These are phyloP conservation scores for Boletus rubropictus DNA, from an alignment of 768 basidiomycete genomes.

Conservation along the genomic window DNA sequence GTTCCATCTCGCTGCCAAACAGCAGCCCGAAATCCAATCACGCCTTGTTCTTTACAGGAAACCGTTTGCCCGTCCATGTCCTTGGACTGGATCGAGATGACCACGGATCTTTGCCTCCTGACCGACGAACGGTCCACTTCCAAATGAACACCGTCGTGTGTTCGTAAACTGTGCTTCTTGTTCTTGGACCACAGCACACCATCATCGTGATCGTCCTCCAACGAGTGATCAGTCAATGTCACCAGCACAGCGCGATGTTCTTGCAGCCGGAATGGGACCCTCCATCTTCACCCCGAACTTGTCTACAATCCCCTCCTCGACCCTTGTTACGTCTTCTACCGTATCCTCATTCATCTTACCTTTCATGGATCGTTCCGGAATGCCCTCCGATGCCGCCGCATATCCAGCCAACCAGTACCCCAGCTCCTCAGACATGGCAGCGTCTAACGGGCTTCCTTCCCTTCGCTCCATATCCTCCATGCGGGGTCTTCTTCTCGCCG, in stretches of 20 bases:
- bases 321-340: slow-evolving; percentile 21
- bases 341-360: slow-evolving; percentile 22
- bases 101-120: slow-evolving; percentile 3
- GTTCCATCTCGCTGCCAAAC: neutral
- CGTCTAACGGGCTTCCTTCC: slow-evolving; percentile 19
- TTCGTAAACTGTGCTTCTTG: neutral
- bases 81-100: slow-evolving; percentile 16
- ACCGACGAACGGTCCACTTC: slow-evolving; percentile 13
- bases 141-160: slow-evolving; percentile 17
- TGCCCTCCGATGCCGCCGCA: slow-evolving; percentile 21
- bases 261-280: slow-evolving; percentile 3
- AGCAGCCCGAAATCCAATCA: neutral
- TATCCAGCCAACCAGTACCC: slow-evolving; percentile 1
- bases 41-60: slow-evolving; percentile 2
- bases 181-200: slow-evolving; percentile 10
- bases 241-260: neutral
- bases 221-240: slow-evolving; percentile 15
- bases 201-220: slow-evolving; percentile 3
- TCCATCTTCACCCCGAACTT: slow-evolving; percentile 18
- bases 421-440: slow-evolving; percentile 2
- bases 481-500: slow-evolving; percentile 43
- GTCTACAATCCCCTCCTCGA: slow-evolving; percentile 27
- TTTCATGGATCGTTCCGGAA: slow-evolving; percentile 12
- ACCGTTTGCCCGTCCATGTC: neutral
- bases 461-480: slow-evolving; percentile 37